These are phyloP conservation scores for Candida adriatica DNA, from an alignment of 805 yeast genomes.

Conservation along the genomic window DNA sequence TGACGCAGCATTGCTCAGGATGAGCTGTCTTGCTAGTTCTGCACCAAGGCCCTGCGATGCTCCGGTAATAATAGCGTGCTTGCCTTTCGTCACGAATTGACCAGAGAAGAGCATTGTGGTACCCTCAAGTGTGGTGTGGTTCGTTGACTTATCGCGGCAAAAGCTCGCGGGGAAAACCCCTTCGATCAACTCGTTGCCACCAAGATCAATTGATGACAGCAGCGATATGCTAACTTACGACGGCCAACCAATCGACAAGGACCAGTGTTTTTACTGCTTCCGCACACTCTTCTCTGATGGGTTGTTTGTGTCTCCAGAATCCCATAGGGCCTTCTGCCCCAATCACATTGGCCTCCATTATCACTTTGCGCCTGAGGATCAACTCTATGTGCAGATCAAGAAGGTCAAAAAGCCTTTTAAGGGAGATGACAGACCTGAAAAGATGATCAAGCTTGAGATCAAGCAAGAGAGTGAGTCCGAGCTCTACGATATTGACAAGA, in stretches of 20 bases:
- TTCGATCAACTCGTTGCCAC: no score
- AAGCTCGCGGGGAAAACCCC: no score
- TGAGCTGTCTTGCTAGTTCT: slow-evolving; percentile 58
- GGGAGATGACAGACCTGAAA: slow-evolving; percentile 25
- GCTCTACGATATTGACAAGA: slow-evolving; percentile 40
- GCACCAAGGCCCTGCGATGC: slow-evolving; percentile 94
- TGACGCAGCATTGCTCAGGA: slow-evolving; percentile 49
- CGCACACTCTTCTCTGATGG: slow-evolving; percentile 56
- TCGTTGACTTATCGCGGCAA: no score
- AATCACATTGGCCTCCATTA: slow-evolving; percentile 56
- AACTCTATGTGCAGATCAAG: slow-evolving; percentile 48
- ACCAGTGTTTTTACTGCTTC: slow-evolving; percentile 86
- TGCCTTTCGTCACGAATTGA: slow-evolving; percentile 25
- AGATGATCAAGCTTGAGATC: slow-evolving; percentile 62
- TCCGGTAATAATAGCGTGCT: slow-evolving; percentile 73
- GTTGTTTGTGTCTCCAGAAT: slow-evolving; percentile 66
- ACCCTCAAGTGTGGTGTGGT: no score
- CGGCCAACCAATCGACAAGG: slow-evolving; percentile 54
- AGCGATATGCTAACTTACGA: slow-evolving; percentile 9
- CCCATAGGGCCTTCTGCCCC: slow-evolving; percentile 66
- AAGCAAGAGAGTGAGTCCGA: slow-evolving; percentile 58
- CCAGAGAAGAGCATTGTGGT: slow-evolving; percentile 9
- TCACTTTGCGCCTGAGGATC: slow-evolving; percentile 41
- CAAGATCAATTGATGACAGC: no score
- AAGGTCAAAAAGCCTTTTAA: slow-evolving; percentile 40